A percentile compares a stretch with the other conserved stretches of the same genome.
Conservation (phyloP, 345 rosid species). For the Brassica incana region DNA sequence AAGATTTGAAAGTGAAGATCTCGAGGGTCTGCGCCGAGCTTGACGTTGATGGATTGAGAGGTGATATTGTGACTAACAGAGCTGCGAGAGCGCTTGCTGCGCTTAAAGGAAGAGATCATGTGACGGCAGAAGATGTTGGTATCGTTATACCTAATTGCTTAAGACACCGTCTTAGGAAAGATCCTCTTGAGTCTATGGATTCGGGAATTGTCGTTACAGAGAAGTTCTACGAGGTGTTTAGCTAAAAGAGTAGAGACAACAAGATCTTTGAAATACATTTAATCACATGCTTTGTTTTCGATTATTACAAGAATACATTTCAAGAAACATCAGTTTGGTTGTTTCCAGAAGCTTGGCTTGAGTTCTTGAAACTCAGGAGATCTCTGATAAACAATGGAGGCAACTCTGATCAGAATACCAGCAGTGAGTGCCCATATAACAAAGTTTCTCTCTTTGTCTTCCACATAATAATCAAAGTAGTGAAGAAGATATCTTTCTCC, state of each 20-base stretch:
- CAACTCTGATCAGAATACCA: conserved; percentile 56
- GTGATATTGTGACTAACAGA: conserved; percentile 87
- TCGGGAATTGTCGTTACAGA: conserved; percentile 80
- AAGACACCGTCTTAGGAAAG: conserved; percentile 92
- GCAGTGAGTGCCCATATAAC: conserved; percentile 75
- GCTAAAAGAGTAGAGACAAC: conserved; percentile 40
- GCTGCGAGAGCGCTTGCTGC: conserved; percentile 91
- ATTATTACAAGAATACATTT: not conserved
- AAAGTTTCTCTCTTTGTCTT: conserved; percentile 35
- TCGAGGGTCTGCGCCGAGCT: conserved; percentile 91
- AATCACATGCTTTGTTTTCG: conserved; percentile 2
- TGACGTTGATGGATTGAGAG: conserved; percentile 89
- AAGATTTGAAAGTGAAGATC: conserved; percentile 79
- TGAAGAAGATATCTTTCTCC: conserved; percentile 56
- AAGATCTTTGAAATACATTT: conserved; percentile 15
- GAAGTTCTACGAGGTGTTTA: conserved; percentile 83
- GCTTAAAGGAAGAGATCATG: conserved; percentile 75
- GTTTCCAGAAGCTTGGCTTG: conserved; percentile 53
- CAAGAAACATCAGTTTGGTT: conserved; percentile 18
- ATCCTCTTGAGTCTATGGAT: conserved; percentile 92
- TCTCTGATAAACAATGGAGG: conserved; percentile 53
- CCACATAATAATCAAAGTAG: conserved; percentile 48
- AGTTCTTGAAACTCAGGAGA: conserved; percentile 59
- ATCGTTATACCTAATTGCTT: conserved; percentile 89
- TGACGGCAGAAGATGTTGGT: conserved; percentile 80